Base-by-base conservation (phyloP, 495 filamentous ascomycete species). In the Aspergillus cristatus region DNA sequence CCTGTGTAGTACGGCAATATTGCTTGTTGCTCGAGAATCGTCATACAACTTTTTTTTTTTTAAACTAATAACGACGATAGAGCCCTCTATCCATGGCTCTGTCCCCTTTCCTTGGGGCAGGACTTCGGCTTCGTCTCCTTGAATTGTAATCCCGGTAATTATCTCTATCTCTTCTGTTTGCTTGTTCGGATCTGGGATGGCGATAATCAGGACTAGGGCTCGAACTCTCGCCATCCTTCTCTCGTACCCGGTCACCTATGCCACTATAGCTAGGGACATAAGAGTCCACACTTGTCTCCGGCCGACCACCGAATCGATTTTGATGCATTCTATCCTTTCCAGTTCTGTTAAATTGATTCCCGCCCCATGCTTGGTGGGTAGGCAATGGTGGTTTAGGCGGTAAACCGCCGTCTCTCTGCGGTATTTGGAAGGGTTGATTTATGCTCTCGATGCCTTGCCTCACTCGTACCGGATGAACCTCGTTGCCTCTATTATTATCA, bases 121-220 rank as follows among this genome's bases (percentile, higher is more conserved):
- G 66, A 37, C 63, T 70, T 14, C 59, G 60, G 28, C 66, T 70
- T 38, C 66, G 51, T 36, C 62, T 47, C 35, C 62, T 45, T 3
- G 54, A 33, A n/a, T 36, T 6, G 34, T 50, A 51, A 7, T 65
- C 63, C 14, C 58, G 54, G 2, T 53, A 44, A 35, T 58, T 51
- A 40, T 63, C 62, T 31, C 57, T 51, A 40, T 63, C 62, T 31
- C 50, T 51, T 16, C 58, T 48, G 36, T 39, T 48, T 6, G 45
- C 25, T 25, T 41, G 34, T 8, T 50, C 49, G 29, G 40, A 16
- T 6, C 34, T 48, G 7, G 17, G 15, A 3, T 46, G 48, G 22
- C 54, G 54, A 47, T 52, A 41, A 34, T 60, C 54, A 11, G 43
- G 13, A 37, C 48, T 51, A 6, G 34, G 32, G 8, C 34, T 42